phyloP scores from a whole-genome alignment of 2,329 filamentous ascomycete genomes.

The Aspergillus alliaceus region DNA sequence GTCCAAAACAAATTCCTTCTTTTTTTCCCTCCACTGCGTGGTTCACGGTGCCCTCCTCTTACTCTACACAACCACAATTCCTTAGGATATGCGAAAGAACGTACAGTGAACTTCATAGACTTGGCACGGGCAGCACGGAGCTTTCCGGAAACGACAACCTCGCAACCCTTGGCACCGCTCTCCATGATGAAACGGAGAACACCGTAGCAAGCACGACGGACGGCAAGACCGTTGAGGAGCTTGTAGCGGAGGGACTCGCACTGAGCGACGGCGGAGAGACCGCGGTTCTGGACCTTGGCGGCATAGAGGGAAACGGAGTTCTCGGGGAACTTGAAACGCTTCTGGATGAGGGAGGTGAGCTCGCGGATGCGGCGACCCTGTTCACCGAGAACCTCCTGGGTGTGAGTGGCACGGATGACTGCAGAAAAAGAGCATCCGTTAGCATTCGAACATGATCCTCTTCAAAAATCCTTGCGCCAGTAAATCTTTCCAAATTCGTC shows the following conservation, averaged over 20 bases:
- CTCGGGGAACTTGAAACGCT: slow-evolving; percentile 99
- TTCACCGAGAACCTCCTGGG: slow-evolving; percentile 99
- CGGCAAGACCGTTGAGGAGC: slow-evolving; percentile 98
- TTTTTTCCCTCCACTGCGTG: neutral
- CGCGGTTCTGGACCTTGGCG: slow-evolving; percentile 99
- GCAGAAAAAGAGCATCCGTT: slow-evolving; percentile 30
- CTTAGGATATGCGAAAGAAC: slow-evolving; percentile 26
- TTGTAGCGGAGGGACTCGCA: slow-evolving; percentile 99
- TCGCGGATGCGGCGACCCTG: slow-evolving; percentile 99
- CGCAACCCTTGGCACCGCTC: slow-evolving; percentile 98
- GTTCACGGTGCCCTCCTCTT: neutral
- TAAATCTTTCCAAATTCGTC: slow-evolving; percentile 2
- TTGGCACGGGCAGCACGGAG: slow-evolving; percentile 98
- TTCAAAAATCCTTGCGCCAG: neutral
- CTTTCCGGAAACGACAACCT: slow-evolving; percentile 99
- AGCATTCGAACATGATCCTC: slow-evolving; percentile 26
- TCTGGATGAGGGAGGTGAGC: slow-evolving; percentile 99
- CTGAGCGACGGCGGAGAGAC: slow-evolving; percentile 98
- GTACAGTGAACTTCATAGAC: slow-evolving; percentile 99
- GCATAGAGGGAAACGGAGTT: slow-evolving; percentile 99
- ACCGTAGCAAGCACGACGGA: slow-evolving; percentile 99
- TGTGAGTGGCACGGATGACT: slow-evolving; percentile 99
- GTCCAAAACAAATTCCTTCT: no score
- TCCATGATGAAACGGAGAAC: slow-evolving; percentile 99
- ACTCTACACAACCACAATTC: neutral